Evolutionary conservation across 169 alveolate genomes (phyloP).

Genomic region (Plasmodium ovale): DNA sequence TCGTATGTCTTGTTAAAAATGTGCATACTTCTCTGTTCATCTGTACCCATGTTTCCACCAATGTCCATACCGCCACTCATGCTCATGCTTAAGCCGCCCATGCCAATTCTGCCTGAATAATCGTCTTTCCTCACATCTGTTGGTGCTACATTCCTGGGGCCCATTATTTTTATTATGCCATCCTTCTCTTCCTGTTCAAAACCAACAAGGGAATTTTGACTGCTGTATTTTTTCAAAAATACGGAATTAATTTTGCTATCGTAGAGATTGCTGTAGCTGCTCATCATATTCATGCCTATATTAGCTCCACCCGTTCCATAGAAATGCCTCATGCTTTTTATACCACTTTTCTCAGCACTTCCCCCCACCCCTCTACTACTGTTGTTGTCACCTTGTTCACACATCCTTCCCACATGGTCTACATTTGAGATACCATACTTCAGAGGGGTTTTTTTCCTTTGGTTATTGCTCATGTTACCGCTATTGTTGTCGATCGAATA

Average conservation of each 20-base stretch:
- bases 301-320: background rate
- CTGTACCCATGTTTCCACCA: background rate
- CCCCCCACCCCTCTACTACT: background rate
- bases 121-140: too few relatives aligned
- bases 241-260: conserved; percentile 26
- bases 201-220: background rate
- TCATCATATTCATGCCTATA: background rate
- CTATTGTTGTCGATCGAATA: background rate
- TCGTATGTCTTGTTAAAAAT: conserved; percentile 31
- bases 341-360: background rate
- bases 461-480: background rate
- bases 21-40: background rate
- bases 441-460: background rate
- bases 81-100: too few relatives aligned
- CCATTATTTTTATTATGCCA: too few relatives aligned
- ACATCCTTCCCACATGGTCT: background rate
- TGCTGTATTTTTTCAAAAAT: conserved; percentile 26
- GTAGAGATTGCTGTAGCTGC: conserved; percentile 12
- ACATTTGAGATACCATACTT: conserved; percentile 4
- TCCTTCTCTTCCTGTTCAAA: conserved; percentile 30
- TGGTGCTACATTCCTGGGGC: too few relatives aligned
- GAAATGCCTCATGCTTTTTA: background rate
- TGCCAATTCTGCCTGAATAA: too few relatives aligned
- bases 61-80: too few relatives aligned
- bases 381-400: background rate